Evolutionary conservation across 208 protist species (phyloP).

Genomic region (Acanthamoeba healyi): DNA sequence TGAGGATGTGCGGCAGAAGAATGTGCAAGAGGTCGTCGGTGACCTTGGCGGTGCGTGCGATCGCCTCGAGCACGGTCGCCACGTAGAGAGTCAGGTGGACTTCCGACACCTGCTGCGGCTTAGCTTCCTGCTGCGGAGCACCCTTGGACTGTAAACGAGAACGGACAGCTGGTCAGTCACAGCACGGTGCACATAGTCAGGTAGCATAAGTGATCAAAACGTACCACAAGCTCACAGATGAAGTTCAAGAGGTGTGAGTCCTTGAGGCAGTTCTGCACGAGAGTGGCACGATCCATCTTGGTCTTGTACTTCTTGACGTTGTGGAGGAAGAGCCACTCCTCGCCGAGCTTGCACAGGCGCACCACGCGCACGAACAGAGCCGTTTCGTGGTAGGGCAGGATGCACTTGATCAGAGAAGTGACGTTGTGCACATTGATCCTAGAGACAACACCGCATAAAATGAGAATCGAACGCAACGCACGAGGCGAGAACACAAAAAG

Average conservation of each 20-base stretch:
- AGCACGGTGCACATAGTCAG: not conserved
- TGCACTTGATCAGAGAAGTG: constrained; percentile 71
- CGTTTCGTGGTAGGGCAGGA: constrained; percentile 86
- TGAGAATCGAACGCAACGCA: not conserved
- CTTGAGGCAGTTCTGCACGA: constrained; percentile 72
- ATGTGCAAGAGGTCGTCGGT: constrained; percentile 58
- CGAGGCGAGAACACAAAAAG: not conserved
- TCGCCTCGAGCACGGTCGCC: not conserved
- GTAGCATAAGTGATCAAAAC: not conserved
- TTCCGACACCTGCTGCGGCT: constrained; percentile 20
- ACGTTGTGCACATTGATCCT: constrained; percentile 81
- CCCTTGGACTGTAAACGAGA: not conserved
- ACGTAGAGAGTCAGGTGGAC: constrained; percentile 17
- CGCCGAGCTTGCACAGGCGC: constrained; percentile 70
- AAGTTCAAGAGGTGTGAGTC: constrained; percentile 76
- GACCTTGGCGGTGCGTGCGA: not conserved
- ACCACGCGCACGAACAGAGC: constrained; percentile 79
- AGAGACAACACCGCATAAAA: not conserved
- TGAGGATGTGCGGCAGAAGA: constrained; percentile 75
- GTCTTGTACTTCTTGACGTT: constrained; percentile 69
- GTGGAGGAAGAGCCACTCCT: constrained; percentile 78
- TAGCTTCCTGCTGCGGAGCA: not conserved
- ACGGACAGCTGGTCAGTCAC: not conserved
- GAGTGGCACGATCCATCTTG: constrained; percentile 49
- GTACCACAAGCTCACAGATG: constrained; percentile 76